Evolutionary conservation across 345 rosid genomes (phyloP).

Genomic region (sweet orange (Citrus sinensis)): DVS_A1.0 CM039169.1:31191001-31191500

Average conservation of each 20-base stretch:
- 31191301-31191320: background rate
- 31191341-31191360: background rate
- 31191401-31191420: background rate
- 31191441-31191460: background rate
- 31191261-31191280: no score
- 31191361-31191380: background rate
- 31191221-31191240: no score
- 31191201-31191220: background rate
- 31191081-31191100: background rate
- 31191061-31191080: background rate
- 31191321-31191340: background rate
- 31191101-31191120: background rate
- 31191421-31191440: background rate
- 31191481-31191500: conserved; percentile 46
- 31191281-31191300: background rate
- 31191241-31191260: no score
- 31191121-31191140: background rate
- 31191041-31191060: background rate
- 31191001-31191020: background rate
- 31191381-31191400: background rate
- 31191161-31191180: background rate
- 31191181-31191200: background rate
- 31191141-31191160: background rate
- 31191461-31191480: background rate
- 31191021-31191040: background rate